These are phyloP conservation scores for Stylonectria norvegica DNA, from an alignment of 2,329 filamentous ascomycete species.

Conservation along the genomic window DNA sequence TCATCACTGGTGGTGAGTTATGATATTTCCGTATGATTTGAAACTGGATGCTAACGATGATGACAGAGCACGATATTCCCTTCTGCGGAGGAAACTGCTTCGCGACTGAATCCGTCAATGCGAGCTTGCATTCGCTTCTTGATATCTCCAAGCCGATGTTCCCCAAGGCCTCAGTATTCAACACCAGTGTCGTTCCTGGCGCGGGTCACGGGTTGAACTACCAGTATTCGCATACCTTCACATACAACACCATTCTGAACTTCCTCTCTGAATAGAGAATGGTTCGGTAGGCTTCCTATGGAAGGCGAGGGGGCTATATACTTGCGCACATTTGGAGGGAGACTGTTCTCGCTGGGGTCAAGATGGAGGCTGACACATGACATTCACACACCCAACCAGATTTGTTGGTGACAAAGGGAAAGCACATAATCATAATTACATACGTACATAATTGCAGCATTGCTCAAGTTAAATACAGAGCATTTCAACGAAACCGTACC, in stretches of 20 bases:
- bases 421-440: too few species aligned
- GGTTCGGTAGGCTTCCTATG: too few species aligned
- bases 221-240: conserved; percentile 32
- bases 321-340: too few species aligned
- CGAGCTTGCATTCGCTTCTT: conserved; percentile 40
- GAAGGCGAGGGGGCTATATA: too few species aligned
- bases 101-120: conserved; percentile 36
- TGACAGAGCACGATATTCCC: conserved; percentile 44
- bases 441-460: too few species aligned
- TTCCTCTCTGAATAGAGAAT: conserved; percentile 41
- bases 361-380: too few species aligned
- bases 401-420: too few species aligned
- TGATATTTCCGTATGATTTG: neutral
- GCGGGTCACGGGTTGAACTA: conserved; percentile 52
- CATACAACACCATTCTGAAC: conserved; percentile 36
- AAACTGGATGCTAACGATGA: conserved; percentile 9
- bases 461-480: too few species aligned
- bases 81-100: conserved; percentile 63
- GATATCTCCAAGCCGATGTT: conserved; percentile 41
- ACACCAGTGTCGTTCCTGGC: conserved; percentile 50
- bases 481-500: too few species aligned
- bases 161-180: conserved; percentile 45
- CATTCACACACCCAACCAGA: too few species aligned
- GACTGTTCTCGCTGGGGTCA: too few species aligned
- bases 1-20: conserved; percentile 53